Percentiles rank a stretch among this genome's conserved stretches.
These are phyloP conservation scores for Solanum clarkiae DNA, from an alignment of 257 asterid species.

Conservation along the genomic window DNA sequence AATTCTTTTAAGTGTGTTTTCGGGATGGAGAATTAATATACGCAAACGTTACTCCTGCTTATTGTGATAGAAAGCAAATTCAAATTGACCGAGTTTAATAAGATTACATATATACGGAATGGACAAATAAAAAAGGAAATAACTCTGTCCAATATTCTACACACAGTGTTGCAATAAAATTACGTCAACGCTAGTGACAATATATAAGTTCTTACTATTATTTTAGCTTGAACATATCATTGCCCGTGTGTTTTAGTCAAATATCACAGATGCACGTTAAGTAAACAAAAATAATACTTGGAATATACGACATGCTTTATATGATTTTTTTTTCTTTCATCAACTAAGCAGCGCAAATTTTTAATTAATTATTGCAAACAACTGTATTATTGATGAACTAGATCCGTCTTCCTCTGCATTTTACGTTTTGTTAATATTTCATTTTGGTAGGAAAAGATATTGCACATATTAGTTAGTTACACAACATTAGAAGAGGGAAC, in stretches of 20 bases:
- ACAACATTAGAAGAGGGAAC: background rate
- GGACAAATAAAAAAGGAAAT: background rate
- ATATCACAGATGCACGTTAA: background rate
- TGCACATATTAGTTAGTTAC: background rate
- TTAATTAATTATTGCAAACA: background rate
- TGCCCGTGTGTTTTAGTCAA: background rate
- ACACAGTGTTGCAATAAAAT: background rate
- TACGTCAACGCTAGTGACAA: background rate
- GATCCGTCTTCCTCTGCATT: background rate
- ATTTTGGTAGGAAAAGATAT: background rate
- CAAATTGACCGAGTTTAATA: background rate
- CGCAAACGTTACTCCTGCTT: background rate
- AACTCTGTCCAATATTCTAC: background rate
- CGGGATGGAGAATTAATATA: background rate
- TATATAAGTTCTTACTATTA: background rate
- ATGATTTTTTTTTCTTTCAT: background rate
- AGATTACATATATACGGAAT: background rate
- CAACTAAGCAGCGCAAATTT: background rate
- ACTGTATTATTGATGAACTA: background rate
- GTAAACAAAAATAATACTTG: background rate
- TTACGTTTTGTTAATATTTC: background rate
- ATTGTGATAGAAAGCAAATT: background rate
- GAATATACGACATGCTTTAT: background rate
- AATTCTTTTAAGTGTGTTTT: background rate
- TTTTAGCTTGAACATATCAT: background rate